Evolutionary conservation across 148 eudicot genomes (phyloP), one percentile per base, ranked within the genome.

Genomic region (Camellia sinensis): DNA sequence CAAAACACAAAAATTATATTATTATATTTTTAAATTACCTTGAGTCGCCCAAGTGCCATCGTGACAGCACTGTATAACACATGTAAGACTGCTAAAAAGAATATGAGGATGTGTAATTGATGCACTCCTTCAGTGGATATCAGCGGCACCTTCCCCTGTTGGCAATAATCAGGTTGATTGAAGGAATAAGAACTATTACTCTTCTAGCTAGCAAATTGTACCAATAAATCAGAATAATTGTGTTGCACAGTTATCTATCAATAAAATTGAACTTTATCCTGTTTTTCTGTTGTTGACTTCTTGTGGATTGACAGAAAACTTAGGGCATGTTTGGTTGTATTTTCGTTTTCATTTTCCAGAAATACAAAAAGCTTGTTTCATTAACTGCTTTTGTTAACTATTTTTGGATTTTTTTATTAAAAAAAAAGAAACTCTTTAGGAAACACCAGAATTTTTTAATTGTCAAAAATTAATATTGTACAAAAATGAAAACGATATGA

Each of bases 101-200:
- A 95, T 83, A 95, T 92, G 71, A 95, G 92, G 63, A 95, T 95
- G 87, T 93, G 99, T 71, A 93, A 83, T 82, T 95, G 97, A 85
- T 95, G 99, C 80, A 94, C 80, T 75, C 90, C 97, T 65, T 91
- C 86, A 7, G 78, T 77, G 5, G 97, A 77, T 84, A 95, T 91
- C n/a, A 93, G 89, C 13, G 97, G 87, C 76, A 85, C 87, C 44
- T 74, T 44, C 14, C 87, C 89, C 89, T 89, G 82, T 82, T 18
- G 13, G 18, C 44, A 71, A 73, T 13, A 61, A 37, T 62, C 11
- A 17, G 41, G 6, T 57, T 52, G 57, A 53, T 18, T 60, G 9
- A n/a, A 62, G 52, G 54, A 66, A 54, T 54, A 54, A 54, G 57
- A 54, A 54, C 11, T 54, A 48, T 54, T 54, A 54, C 57, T 54